These are phyloP conservation scores for Lunasporangiospora selenospora DNA, from an alignment of 192 early-diverging fungal species.

Conservation along the genomic window DNA sequence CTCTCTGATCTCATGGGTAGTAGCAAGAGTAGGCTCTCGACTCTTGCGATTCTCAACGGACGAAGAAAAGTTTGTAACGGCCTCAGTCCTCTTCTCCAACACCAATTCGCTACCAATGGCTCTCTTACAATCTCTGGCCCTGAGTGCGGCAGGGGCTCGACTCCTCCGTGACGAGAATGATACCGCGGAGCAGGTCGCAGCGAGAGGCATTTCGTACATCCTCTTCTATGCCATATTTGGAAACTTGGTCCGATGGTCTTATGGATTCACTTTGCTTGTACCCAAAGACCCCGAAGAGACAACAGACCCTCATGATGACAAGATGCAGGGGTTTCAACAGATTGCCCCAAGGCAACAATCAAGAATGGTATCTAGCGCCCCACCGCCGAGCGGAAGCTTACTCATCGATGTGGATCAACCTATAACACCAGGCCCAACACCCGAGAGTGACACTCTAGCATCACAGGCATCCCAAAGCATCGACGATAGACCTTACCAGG, in stretches of 20 bases:
- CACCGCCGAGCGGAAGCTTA: too few relatives aligned
- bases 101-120: constrained; percentile 79
- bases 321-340: too few relatives aligned
- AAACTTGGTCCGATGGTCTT: constrained; percentile 81
- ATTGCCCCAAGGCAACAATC: too few relatives aligned
- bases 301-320: too few relatives aligned
- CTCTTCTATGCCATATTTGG: constrained; percentile 81
- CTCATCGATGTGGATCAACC: too few relatives aligned
- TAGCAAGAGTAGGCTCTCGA: constrained; percentile 39
- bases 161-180: constrained; percentile 51
- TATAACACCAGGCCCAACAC: too few relatives aligned
- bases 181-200: constrained; percentile 45
- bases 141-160: constrained; percentile 49
- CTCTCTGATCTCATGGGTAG: constrained; percentile 31
- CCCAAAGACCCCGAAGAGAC: constrained; percentile 27
- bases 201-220: constrained; percentile 78
- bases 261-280: constrained; percentile 70
- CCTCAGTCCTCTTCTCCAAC: constrained; percentile 72
- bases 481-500: too few relatives aligned
- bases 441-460: too few relatives aligned
- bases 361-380: too few relatives aligned
- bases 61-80: constrained; percentile 65
- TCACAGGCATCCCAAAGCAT: too few relatives aligned
- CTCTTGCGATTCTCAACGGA: constrained; percentile 50
- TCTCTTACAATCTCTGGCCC: constrained; percentile 62